Conservation (phyloP, 176 grass and related monocot genomes). For the Zoysia japonica region DNA sequence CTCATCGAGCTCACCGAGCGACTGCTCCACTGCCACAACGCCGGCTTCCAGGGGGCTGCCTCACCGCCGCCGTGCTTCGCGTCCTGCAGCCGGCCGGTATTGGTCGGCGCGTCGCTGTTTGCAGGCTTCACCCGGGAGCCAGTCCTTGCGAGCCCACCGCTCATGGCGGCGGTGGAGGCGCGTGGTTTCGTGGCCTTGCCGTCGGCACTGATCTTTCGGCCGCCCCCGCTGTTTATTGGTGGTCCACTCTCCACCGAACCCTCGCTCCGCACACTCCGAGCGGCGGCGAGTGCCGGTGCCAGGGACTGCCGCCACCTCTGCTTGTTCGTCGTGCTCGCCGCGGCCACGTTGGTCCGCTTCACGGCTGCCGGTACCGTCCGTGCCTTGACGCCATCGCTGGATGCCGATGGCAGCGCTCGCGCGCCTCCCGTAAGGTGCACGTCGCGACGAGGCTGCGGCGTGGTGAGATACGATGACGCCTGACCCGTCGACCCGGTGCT, state of each 20-base stretch:
- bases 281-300: not conserved
- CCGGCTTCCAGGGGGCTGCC: not conserved
- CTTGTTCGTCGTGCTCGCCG: not conserved
- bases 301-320: constrained; percentile 2
- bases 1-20: constrained; percentile 10
- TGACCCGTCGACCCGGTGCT: constrained; percentile 15
- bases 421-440: not conserved
- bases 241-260: not conserved
- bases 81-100: not conserved
- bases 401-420: not conserved
- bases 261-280: not conserved
- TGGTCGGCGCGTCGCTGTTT: not conserved
- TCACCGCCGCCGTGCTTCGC: not conserved
- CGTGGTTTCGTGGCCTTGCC: not conserved
- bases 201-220: not conserved
- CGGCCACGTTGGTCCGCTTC: not conserved
- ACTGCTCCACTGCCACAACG: not conserved
- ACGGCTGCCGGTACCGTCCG: not conserved
- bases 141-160: not conserved
- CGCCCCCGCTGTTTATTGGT: not conserved
- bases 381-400: not conserved
- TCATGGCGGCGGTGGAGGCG: not conserved
- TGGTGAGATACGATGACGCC: not conserved
- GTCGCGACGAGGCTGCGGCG: not conserved
- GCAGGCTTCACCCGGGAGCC: not conserved